A percentile compares a stretch with the other conserved stretches of the same genome.
Evolutionary conservation across 345 rosid genomes (phyloP).

Genomic region (Acer negundo): DNA sequence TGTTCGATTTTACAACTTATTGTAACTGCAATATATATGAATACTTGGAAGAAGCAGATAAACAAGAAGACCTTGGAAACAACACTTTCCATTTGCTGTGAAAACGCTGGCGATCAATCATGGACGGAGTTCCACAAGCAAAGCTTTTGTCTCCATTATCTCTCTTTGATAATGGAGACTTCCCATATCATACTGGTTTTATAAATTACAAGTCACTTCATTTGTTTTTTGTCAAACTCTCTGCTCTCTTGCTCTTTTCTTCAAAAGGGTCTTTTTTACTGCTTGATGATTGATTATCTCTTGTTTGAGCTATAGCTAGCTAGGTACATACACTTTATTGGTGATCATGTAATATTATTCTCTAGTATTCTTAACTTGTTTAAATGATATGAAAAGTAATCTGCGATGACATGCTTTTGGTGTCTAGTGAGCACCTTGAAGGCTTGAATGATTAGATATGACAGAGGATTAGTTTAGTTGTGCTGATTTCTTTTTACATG

Average conservation of each 20-base stretch:
- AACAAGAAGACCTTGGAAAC: constrained; percentile 25
- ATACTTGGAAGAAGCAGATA: neutral
- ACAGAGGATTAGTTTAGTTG: neutral
- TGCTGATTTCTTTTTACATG: neutral
- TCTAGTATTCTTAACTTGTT: neutral
- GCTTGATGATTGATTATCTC: neutral
- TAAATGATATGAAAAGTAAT: no score
- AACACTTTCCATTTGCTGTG: constrained; percentile 16
- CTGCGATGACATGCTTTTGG: neutral
- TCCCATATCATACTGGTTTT: neutral
- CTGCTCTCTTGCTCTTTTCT: neutral
- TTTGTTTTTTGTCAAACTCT: neutral
- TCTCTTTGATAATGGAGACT: neutral
- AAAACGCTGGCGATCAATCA: constrained; percentile 10
- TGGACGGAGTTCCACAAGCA: constrained; percentile 27
- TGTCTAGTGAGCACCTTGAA: neutral
- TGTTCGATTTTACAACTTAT: neutral
- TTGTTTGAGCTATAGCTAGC: neutral
- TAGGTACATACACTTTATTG: neutral
- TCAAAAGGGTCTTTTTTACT: neutral
- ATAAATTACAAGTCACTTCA: neutral
- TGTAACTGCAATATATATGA: neutral
- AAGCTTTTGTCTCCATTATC: constrained; percentile 4
- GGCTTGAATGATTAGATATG: no score
- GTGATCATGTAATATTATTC: neutral